Base-by-base conservation (phyloP, 257 asterid genomes). In the Fraxinus americana region DNA sequence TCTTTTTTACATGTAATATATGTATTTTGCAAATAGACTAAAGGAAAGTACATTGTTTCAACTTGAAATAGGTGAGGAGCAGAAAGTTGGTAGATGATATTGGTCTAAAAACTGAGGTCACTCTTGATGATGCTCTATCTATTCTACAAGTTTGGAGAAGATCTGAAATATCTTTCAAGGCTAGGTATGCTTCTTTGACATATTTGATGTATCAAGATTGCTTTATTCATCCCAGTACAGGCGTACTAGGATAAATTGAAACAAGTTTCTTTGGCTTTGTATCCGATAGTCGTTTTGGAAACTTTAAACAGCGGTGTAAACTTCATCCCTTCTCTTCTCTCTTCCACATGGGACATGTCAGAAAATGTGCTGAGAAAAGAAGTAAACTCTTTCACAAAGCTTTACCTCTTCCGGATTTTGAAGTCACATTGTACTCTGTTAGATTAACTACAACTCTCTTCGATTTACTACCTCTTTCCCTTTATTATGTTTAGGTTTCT, bases 131-230 rank as follows among this genome's bases (percentile, higher is more conserved):
- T 80, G 88, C 89, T 83, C 80, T 91, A 75, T 78, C 81, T n/a
- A 83, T 90, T 76, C 90, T 91, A 71, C 73, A 77, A 83, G 80
- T 78, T 74, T 91, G 98, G 98, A 90, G 91, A 81, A 67, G 80
- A 78, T 71, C 83, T 43, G 85, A 83, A 57, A 76, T 85, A 69
- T 84, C 90, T 76, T 81, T 91, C 79, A 85, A 77, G 78, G 91
- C 97, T 79, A 92, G 97, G 97, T 92, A 87, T 66, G 67, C 69
- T 38, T 78, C 41, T 59, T 69, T 29, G 27, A 29, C 16, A 25
- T 57, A 75, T 39, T 75, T 68, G 38, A 67, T 68, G 39, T 25
- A 5, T 66, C 39, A 17, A 77, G 72, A 39, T 70, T 4, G 78
- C 72, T 38, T 75, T 59, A 10, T 36, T 67, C 32, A 59, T 23